Base-by-base conservation (phyloP, 371 early-diverging fungal genomes). In the Fennellomyces sp. region DNA sequence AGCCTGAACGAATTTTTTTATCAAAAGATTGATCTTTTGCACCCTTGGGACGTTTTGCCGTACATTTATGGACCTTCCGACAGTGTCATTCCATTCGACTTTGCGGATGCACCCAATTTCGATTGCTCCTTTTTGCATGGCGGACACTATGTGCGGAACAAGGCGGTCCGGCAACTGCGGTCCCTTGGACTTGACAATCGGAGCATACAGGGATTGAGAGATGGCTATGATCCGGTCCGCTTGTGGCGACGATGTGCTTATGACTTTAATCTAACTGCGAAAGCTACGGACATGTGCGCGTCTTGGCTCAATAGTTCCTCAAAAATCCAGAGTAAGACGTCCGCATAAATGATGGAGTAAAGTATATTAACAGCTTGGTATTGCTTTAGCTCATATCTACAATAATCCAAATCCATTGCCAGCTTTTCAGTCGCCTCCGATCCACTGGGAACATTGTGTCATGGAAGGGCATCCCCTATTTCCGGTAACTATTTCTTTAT, bases 381-480 rank as follows among this genome's bases (percentile, higher is more conserved):
- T n/a, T n/a, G n/a, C n/a, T n/a, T n/a, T n/a, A 79, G 73, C 70
- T 13, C 58, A 76, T 31, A 80, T 86, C 4, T 90, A 85, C 66
- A 70, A 70, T 51, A 63, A 79, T 55, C 81, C 78, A 41, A 75
- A 74, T 15, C 60, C 75, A 0, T 47, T 70, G 1, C 90, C 85
- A 17, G 64, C 63, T 28, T 62, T 87, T 21, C 35, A 60, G 2
- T 73, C 75, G 1, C 66, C 83, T 7, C 69, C 76, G 3, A 65
- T 88, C n/a, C 82, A 84, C 52, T 91, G 91, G 91, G 91, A 91
- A 61, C 87, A 87, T 60, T 72, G 79, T 36, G 76, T 90, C n/a
- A 65, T 88, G 10, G 91, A 91, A 62, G 91, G 91, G n/a, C 91
- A 91, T 60, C 84, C 88, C n/a, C 87, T 88, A 0, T 91, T 91